Percentiles rank a stretch among this genome's conserved stretches.
These are phyloP conservation scores for Citrullus mucosospermus DNA, from an alignment of 306 rosid genomes.

Conservation along the genomic window DNA sequence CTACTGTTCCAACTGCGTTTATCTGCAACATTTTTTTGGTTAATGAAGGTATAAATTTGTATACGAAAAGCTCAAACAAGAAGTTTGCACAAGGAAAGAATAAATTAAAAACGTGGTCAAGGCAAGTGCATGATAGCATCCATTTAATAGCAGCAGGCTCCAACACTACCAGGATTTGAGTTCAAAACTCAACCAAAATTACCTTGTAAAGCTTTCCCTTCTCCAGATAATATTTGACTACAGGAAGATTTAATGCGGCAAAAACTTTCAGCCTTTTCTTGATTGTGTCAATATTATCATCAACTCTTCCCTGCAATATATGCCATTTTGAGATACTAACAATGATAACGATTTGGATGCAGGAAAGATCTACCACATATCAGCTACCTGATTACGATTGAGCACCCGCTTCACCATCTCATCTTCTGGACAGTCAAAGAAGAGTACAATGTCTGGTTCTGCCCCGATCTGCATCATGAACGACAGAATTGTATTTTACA, in stretches of 20 bases:
- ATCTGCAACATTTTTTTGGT: conserved; percentile 36
- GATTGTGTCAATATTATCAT: conserved; percentile 82
- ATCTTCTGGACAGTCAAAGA: conserved; percentile 89
- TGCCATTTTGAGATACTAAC: conserved; percentile 11
- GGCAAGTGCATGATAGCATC: neutral
- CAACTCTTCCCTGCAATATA: conserved; percentile 76
- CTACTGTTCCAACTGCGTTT: conserved; percentile 69
- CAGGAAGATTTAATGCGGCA: conserved; percentile 63
- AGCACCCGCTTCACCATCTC: conserved; percentile 96
- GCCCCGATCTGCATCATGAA: conserved; percentile 43
- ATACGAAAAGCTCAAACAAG: neutral
- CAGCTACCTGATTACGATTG: conserved; percentile 71
- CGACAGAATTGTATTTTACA: neutral
- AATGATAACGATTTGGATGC: neutral
- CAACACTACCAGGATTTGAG: neutral
- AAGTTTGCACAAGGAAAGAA: neutral
- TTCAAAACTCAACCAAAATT: neutral
- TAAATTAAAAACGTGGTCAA: neutral
- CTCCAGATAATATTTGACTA: conserved; percentile 52
- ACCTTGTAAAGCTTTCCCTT: conserved; percentile 81
- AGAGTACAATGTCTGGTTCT: conserved; percentile 75
- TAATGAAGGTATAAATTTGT: neutral
- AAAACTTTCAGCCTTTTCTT: conserved; percentile 78
- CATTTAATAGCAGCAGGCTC: neutral
- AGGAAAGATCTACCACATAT: conserved; percentile 2